These are phyloP conservation scores for Phycomyces nitens DNA, from an alignment of 192 early-diverging fungal genomes.

Conservation along the genomic window DNA sequence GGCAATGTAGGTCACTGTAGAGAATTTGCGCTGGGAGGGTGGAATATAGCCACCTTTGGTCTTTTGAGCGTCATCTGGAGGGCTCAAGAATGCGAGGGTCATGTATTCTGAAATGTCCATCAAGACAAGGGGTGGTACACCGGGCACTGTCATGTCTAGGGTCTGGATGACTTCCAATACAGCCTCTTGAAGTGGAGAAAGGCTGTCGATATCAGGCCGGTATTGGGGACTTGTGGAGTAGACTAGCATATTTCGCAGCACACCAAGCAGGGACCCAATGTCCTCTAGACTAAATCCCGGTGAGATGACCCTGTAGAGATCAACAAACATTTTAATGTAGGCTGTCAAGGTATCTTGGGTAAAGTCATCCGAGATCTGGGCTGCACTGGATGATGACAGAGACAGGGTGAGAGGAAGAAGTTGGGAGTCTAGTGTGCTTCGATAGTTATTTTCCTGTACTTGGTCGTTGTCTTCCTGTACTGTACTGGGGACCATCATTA, in stretches of 20 bases:
- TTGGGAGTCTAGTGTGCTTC: conserved; percentile 11
- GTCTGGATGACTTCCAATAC: conserved; percentile 58
- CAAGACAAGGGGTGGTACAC: conserved; percentile 30
- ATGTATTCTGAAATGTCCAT: conserved; percentile 44
- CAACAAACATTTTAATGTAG: conserved; percentile 57
- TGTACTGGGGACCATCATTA: conserved; percentile 22
- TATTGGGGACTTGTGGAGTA: conserved; percentile 61
- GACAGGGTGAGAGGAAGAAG: conserved; percentile 24
- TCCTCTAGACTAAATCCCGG: conserved; percentile 53
- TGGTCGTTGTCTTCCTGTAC: not conserved
- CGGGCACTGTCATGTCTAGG: conserved; percentile 26
- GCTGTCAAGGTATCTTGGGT: conserved; percentile 72
- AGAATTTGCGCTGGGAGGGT: conserved; percentile 29
- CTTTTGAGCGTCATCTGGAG: conserved; percentile 20
- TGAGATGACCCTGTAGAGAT: conserved; percentile 57
- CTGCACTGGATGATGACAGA: conserved; percentile 17
- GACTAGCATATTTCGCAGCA: conserved; percentile 52
- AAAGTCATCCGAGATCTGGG: conserved; percentile 41
- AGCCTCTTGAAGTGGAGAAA: conserved; percentile 65
- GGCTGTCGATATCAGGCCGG: conserved; percentile 54
- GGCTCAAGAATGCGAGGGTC: conserved; percentile 37
- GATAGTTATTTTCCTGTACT: not conserved
- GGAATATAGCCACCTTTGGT: conserved; percentile 17
- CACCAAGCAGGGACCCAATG: conserved; percentile 42
- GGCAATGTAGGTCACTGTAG: conserved; percentile 69